Percentiles rank a stretch among this genome's conserved stretches.
Evolutionary conservation across 768 basidiomycete species (phyloP).

Genomic region (Pholiota conissans): DNA sequence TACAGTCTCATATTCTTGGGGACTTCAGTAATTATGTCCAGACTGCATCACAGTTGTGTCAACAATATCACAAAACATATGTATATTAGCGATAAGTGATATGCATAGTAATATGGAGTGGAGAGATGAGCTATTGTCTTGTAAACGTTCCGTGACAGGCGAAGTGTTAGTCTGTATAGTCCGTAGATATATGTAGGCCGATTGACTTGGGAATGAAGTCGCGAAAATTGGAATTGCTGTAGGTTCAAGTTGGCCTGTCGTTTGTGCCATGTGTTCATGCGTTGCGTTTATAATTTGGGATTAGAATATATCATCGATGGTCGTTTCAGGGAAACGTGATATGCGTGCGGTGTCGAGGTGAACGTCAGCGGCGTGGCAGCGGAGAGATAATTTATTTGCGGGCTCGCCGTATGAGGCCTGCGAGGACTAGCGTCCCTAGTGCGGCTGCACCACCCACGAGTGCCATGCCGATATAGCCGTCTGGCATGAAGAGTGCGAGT

Average conservation of each 20-base stretch:
- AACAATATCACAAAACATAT: too few relatives aligned
- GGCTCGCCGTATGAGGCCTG: conserved; percentile 85
- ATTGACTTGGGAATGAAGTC: neutral
- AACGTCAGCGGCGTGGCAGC: conserved; percentile 7
- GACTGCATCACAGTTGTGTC: too few relatives aligned
- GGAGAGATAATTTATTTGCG: conserved; percentile 41
- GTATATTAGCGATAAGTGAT: conserved; percentile 2
- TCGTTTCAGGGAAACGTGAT: neutral
- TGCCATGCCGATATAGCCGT: conserved; percentile 99
- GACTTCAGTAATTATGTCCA: too few relatives aligned
- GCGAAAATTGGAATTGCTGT: neutral
- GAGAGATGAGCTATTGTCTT: neutral
- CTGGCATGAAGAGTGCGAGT: conserved; percentile 37
- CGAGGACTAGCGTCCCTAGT: conserved; percentile 71
- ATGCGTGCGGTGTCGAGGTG: neutral
- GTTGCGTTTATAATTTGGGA: neutral
- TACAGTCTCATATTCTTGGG: too few relatives aligned
- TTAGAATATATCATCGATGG: neutral
- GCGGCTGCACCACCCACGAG: conserved; percentile 90
- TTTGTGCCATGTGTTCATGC: neutral
- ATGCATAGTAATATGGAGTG: neutral
- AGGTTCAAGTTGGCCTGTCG: neutral
- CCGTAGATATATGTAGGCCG: neutral
- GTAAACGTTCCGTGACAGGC: neutral
- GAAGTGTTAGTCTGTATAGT: neutral